Percentiles rank a stretch among this genome's conserved stretches.
Evolutionary conservation across 305 asterid species (phyloP).

Genomic region (Solanum hybrid): DNA sequence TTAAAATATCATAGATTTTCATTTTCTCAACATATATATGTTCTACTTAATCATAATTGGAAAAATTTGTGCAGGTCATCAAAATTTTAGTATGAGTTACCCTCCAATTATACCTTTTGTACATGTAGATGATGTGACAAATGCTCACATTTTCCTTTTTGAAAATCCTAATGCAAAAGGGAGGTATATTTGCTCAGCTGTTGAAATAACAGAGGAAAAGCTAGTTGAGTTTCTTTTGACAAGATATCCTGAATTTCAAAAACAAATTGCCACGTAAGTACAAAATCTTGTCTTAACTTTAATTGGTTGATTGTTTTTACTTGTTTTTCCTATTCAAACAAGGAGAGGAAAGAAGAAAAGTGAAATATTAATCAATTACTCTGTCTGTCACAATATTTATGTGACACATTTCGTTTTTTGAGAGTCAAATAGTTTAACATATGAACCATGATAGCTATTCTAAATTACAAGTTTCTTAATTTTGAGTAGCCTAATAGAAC

Average conservation of each 20-base stretch:
- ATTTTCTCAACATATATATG: neutral
- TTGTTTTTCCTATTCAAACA: neutral
- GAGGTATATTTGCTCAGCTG: constrained; percentile 24
- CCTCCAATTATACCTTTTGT: constrained; percentile 10
- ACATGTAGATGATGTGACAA: constrained; percentile 39
- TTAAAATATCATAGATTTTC: neutral
- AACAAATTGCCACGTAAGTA: constrained; percentile 17
- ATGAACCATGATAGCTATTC: neutral
- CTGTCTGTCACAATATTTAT: too few species aligned
- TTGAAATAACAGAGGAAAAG: constrained; percentile 17
- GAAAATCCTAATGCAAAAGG: constrained; percentile 38
- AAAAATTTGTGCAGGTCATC: neutral
- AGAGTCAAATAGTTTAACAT: neutral
- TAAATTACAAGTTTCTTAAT: neutral
- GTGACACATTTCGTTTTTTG: too few species aligned
- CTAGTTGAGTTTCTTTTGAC: constrained; percentile 19
- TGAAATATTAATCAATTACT: neutral
- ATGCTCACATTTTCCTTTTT: constrained; percentile 36
- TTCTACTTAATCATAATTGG: neutral
- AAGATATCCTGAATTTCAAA: constrained; percentile 24
- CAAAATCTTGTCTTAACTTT: neutral
- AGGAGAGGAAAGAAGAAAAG: neutral
- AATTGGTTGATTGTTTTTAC: neutral
- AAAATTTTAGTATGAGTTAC: neutral
- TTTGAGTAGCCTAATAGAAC: neutral